Conservation (phyloP, 371 early-diverging fungal species). For the Phascolomyces articulosus region DNA sequence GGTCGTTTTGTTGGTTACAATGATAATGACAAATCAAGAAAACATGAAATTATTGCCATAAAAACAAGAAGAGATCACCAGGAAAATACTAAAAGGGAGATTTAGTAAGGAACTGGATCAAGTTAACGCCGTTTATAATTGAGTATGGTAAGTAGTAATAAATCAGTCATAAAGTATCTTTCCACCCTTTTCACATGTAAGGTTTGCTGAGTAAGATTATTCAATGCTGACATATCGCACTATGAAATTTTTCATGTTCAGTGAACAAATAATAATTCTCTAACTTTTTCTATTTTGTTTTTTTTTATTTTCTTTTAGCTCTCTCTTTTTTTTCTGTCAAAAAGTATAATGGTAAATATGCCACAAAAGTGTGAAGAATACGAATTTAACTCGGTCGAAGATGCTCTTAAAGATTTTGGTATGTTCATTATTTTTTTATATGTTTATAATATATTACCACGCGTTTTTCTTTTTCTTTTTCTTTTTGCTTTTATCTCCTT, state of each 20-base stretch:
- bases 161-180: too few relatives aligned
- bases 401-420: constrained; percentile 36
- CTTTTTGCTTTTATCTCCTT: neutral
- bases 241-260: neutral
- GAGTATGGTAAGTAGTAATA: too few relatives aligned
- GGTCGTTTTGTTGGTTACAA: too few relatives aligned
- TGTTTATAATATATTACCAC: too few relatives aligned
- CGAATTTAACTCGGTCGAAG: constrained; percentile 37
- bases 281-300: neutral
- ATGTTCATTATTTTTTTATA: constrained; percentile 6
- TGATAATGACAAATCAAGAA: too few relatives aligned
- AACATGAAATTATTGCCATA: too few relatives aligned
- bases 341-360: constrained; percentile 12
- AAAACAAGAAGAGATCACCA: too few relatives aligned
- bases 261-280: neutral
- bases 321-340: neutral
- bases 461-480: neutral
- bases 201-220: neutral
- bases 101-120: too few relatives aligned
- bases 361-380: constrained; percentile 12
- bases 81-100: too few relatives aligned
- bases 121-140: too few relatives aligned
- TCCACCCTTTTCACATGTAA: neutral
- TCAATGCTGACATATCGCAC: constrained; percentile 1
- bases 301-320: neutral